Percentiles rank a stretch among this genome's conserved stretches.
phyloP scores from a whole-genome alignment of 2,329 filamentous ascomycete species.

The Claviceps paspali region DNA sequence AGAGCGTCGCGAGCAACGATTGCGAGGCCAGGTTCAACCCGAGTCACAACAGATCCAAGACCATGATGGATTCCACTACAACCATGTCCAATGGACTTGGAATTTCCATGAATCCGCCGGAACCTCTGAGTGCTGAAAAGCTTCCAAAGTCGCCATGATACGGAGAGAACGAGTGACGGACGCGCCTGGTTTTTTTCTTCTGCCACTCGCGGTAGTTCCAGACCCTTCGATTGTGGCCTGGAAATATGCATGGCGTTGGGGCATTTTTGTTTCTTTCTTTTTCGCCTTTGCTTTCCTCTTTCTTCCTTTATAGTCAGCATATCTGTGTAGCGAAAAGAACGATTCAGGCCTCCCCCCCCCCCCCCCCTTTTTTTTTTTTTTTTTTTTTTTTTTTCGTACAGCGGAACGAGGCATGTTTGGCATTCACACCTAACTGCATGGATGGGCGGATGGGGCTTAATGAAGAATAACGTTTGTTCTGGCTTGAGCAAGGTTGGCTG shows the following conservation, averaged over 20 bases:
- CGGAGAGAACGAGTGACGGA: no score
- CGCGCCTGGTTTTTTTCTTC: no score
- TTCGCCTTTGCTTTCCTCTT: neutral
- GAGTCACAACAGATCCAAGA: constrained; percentile 22
- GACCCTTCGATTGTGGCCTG: neutral
- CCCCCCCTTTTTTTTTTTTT: no score
- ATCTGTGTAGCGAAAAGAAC: neutral
- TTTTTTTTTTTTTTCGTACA: no score
- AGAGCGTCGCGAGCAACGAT: constrained; percentile 13
- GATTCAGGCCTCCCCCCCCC: no score
- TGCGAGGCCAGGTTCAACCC: constrained; percentile 15
- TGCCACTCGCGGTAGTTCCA: no score
- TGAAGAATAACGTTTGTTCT: no score
- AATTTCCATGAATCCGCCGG: constrained; percentile 13
- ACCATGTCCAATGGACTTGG: constrained; percentile 12
- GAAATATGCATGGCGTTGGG: neutral
- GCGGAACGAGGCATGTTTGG: no score
- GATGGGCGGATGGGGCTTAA: no score
- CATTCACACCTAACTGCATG: no score
- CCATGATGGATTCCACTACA: constrained; percentile 10
- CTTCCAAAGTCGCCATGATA: constrained; percentile 8
- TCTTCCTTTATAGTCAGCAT: neutral
- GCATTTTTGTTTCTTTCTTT: neutral
- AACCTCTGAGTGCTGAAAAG: constrained; percentile 1
- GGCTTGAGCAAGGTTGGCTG: no score